These are phyloP conservation scores for Lagenaria siceraria DNA, from an alignment of 306 rosid species.

Conservation along the genomic window DNA sequence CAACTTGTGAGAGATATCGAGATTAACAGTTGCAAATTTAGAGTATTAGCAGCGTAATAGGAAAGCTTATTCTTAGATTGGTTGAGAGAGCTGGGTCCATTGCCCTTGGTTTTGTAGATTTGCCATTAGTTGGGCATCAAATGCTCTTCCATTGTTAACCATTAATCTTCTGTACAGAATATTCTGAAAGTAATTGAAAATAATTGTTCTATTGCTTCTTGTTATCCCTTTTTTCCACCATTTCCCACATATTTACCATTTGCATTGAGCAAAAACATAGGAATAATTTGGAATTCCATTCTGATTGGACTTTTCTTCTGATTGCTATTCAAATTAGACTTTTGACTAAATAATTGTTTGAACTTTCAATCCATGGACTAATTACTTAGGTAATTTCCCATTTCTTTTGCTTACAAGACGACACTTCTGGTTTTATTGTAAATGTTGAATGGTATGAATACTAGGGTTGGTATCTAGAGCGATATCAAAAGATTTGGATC, in stretches of 20 bases:
- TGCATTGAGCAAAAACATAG: background rate
- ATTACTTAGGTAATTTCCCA: background rate
- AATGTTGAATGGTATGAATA: background rate
- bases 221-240: background rate
- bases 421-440: background rate
- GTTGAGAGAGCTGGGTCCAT: background rate
- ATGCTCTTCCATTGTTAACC: conserved; percentile 1
- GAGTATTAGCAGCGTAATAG: background rate
- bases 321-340: background rate
- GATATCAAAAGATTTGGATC: too few species aligned
- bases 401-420: background rate
- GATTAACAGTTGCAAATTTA: background rate
- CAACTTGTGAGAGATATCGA: background rate
- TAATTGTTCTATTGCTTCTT: background rate
- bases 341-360: background rate
- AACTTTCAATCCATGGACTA: background rate
- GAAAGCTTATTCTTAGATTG: background rate
- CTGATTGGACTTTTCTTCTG: background rate
- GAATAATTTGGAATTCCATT: background rate
- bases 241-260: background rate
- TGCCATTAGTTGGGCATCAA: conserved; percentile 2
- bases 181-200: background rate
- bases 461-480: background rate
- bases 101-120: conserved; percentile 6
- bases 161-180: conserved; percentile 6